These are phyloP conservation scores for Auxenochlorella pyrenoidosa DNA, from an alignment of 139 green algal genomes.

Conservation along the genomic window DNA sequence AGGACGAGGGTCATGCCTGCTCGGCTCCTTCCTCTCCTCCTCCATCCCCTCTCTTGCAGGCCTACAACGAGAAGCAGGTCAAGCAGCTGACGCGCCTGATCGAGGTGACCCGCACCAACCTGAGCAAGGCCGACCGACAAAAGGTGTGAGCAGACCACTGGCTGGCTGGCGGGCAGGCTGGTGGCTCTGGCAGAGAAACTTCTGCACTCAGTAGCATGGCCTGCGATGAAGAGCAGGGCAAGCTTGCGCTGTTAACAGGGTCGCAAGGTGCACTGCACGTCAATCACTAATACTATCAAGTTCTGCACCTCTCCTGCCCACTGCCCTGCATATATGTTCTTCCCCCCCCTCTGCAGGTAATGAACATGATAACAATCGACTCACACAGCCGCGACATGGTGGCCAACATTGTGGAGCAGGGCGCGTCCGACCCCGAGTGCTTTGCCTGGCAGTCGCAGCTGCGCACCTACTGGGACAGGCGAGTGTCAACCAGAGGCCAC, in stretches of 20 bases:
- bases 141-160: slow-evolving; percentile 79
- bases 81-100: slow-evolving; percentile 91
- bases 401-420: slow-evolving; percentile 80
- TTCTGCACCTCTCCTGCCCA: no score
- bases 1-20: not conserved
- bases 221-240: no score
- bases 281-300: no score
- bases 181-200: no score
- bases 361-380: slow-evolving; percentile 84
- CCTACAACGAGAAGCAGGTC: slow-evolving; percentile 89
- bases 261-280: no score
- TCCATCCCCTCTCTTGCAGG: slow-evolving; percentile 37
- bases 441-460: slow-evolving; percentile 93
- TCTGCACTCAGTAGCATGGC: no score
- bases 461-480: slow-evolving; percentile 82
- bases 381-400: slow-evolving; percentile 91
- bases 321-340: slow-evolving; percentile 11
- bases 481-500: slow-evolving; percentile 34
- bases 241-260: no score
- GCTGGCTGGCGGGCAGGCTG: not conserved
- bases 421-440: slow-evolving; percentile 74
- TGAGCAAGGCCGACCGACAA: slow-evolving; percentile 84
- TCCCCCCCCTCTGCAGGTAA: slow-evolving; percentile 82
- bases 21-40: not conserved
- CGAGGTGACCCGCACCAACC: slow-evolving; percentile 82